phyloP scores from a whole-genome alignment of 306 rosid genomes.

The Acacia acuminata region DNA sequence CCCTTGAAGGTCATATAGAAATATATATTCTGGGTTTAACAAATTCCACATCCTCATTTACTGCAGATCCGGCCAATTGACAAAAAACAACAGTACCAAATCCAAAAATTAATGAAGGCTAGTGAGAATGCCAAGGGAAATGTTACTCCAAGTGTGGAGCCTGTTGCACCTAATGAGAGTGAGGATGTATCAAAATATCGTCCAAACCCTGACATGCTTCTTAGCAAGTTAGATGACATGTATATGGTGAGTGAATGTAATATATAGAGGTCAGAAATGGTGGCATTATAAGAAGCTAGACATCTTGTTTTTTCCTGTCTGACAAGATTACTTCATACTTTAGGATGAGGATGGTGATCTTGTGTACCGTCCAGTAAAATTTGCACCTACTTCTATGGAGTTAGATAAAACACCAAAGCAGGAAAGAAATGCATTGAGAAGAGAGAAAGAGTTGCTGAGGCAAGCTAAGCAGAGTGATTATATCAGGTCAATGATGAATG shows the following conservation, averaged over 20 bases:
- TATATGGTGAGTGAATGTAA: conserved; percentile 45
- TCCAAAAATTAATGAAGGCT: conserved; percentile 74
- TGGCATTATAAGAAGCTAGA: conserved; percentile 9
- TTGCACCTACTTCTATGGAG: conserved; percentile 78
- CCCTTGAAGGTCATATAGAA: background rate
- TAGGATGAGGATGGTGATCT: conserved; percentile 49
- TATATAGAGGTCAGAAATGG: background rate
- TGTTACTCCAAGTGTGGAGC: conserved; percentile 40
- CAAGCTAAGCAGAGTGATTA: conserved; percentile 62
- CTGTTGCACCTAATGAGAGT: conserved; percentile 38
- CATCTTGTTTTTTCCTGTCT: conserved; percentile 15
- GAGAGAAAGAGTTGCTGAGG: conserved; percentile 62
- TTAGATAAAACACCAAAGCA: conserved; percentile 57
- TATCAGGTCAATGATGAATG: conserved; percentile 63
- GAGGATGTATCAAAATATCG: conserved; percentile 70
- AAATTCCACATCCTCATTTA: conserved; percentile 25
- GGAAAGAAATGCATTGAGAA: conserved; percentile 72
- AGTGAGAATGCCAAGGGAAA: conserved; percentile 43
- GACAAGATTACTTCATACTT: conserved; percentile 26
- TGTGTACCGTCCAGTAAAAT: conserved; percentile 54
- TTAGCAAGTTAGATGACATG: conserved; percentile 47
- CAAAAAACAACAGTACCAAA: conserved; percentile 86
- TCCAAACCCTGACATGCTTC: conserved; percentile 84
- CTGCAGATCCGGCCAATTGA: conserved; percentile 84
- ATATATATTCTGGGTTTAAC: background rate